Conservation (phyloP, 306 rosid genomes). For the Cicer chorassanicum region DNA sequence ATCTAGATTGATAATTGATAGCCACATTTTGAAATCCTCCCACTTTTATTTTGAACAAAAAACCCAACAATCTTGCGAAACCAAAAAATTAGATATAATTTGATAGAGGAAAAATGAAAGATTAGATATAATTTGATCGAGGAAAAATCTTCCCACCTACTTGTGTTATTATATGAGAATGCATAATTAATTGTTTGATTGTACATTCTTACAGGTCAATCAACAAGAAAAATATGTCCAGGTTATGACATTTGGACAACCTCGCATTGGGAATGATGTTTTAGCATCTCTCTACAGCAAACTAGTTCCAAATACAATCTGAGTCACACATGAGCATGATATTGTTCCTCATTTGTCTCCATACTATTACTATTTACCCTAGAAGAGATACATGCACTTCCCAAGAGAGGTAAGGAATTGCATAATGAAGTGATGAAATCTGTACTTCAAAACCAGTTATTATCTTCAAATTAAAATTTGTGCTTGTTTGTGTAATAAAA, state of each 20-base stretch:
- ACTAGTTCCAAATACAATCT: conserved; percentile 71
- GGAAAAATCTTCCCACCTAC: no score
- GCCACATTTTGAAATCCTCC: neutral
- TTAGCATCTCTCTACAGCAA: conserved; percentile 72
- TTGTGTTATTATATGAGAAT: neutral
- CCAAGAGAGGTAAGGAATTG: conserved; percentile 81
- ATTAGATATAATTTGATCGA: neutral
- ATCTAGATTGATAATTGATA: conserved; percentile 2
- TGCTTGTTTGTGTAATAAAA: conserved; percentile 16
- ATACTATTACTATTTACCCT: conserved; percentile 75
- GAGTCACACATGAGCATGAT: conserved; percentile 83
- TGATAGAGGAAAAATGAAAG: neutral
- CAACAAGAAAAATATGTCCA: conserved; percentile 58
- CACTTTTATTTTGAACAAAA: conserved; percentile 1
- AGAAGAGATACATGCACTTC: conserved; percentile 91
- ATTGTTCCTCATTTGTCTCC: conserved; percentile 98
- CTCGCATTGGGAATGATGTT: conserved; percentile 88
- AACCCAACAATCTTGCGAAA: neutral
- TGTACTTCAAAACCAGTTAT: neutral
- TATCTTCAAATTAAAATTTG: neutral
- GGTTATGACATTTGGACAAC: conserved; percentile 97
- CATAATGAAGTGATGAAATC: conserved; percentile 38
- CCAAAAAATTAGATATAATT: no score
- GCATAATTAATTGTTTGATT: conserved; percentile 29
- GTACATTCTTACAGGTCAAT: conserved; percentile 66